phyloP scores from a whole-genome alignment of 495 filamentous ascomycete species.

The Daldinia childiae region DNA sequence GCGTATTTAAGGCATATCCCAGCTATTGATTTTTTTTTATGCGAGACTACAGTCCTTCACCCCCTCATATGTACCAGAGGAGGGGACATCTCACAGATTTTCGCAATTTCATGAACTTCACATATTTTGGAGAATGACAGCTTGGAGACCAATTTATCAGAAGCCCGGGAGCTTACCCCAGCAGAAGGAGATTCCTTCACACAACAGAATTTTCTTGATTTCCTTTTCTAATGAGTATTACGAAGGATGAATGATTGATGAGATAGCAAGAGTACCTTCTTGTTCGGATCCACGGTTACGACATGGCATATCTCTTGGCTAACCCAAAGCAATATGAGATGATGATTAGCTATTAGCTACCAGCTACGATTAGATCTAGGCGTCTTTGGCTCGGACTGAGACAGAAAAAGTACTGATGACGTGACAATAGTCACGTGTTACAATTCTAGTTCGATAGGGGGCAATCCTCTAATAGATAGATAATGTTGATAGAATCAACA shows the following conservation, averaged over 20 bases:
- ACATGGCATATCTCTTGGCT: conserved; percentile 36
- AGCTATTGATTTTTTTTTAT: conserved; percentile 14
- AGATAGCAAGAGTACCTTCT: conserved; percentile 39
- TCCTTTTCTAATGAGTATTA: conserved; percentile 42
- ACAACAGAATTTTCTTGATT: conserved; percentile 26
- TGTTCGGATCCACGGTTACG: conserved; percentile 47
- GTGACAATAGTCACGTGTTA: conserved; percentile 28
- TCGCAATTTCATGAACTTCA: conserved; percentile 18
- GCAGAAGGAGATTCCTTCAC: conserved; percentile 17
- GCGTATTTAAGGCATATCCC: conserved; percentile 21
- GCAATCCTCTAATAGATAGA: conserved; percentile 11
- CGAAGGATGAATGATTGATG: conserved; percentile 45
- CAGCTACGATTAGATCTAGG: conserved; percentile 44
- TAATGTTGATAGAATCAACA: conserved; percentile 38
- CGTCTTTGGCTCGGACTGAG: conserved; percentile 42
- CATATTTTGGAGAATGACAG: conserved; percentile 17
- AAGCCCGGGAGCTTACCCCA: conserved; percentile 8
- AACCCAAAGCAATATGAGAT: conserved; percentile 32
- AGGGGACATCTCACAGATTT: conserved; percentile 17
- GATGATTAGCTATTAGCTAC: conserved; percentile 30
- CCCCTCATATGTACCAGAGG: conserved; percentile 7
- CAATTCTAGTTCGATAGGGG: conserved; percentile 28
- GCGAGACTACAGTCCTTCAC: conserved; percentile 12
- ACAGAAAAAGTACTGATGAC: conserved; percentile 39
- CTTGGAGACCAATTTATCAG: conserved; percentile 38